phyloP scores from a whole-genome alignment of 257 asterid species.

The Salvia miltiorrhiza region DNA sequence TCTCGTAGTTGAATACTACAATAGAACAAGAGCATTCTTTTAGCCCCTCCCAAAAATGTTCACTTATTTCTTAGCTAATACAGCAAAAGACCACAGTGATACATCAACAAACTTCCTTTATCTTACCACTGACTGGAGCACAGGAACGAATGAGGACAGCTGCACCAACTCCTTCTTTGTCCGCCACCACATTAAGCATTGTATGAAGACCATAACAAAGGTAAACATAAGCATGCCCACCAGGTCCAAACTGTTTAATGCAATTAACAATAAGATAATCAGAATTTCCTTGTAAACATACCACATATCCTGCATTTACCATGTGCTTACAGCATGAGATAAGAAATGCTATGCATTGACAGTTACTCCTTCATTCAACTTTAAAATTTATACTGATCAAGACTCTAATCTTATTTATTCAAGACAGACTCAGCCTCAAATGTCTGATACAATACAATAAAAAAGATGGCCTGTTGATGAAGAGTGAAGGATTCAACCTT shows the following conservation, averaged over 20 bases:
- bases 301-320: neutral
- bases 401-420: neutral
- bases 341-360: neutral
- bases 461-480: neutral
- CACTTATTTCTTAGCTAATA: no score
- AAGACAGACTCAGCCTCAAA: neutral
- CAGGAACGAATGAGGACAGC: constrained; percentile 88
- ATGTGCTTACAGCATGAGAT: neutral
- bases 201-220: constrained; percentile 88
- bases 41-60: neutral
- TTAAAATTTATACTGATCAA: neutral
- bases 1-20: neutral
- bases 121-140: constrained; percentile 79
- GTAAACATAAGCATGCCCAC: constrained; percentile 91
- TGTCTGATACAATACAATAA: neutral
- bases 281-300: neutral
- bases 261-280: neutral
- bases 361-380: neutral
- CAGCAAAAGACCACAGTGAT: neutral
- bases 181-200: constrained; percentile 95
- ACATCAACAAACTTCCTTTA: neutral
- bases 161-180: constrained; percentile 83
- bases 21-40: neutral
- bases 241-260: constrained; percentile 69
- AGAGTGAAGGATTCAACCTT: neutral